A percentile compares a stretch with the other conserved stretches of the same genome.
Conservation (phyloP, 1,284 basidiomycete genomes). For the Apiotrichum gamsii region DNA sequence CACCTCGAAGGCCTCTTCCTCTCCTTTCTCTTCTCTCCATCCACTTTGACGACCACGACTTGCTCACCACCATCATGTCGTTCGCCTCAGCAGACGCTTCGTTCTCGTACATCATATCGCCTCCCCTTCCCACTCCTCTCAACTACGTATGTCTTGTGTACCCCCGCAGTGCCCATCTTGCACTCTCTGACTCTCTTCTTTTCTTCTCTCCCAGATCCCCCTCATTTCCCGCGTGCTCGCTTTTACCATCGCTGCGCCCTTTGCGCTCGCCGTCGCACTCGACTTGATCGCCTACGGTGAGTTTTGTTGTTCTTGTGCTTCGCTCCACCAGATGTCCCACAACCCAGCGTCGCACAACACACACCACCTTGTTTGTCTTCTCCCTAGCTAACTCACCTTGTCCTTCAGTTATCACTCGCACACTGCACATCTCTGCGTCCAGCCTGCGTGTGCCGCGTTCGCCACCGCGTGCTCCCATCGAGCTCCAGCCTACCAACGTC, state of each 20-base stretch:
- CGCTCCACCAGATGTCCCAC: no score
- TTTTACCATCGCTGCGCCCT: slow-evolving; percentile 26
- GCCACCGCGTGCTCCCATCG: slow-evolving; percentile 14
- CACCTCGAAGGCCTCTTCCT: no score
- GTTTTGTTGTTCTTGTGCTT: no score
- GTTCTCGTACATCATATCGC: slow-evolving; percentile 7
- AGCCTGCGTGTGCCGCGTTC: slow-evolving; percentile 33
- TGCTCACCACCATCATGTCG: slow-evolving; percentile 1
- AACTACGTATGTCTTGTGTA: slow-evolving; percentile 11
- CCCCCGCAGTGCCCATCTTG: no score
- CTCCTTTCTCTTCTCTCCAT: no score
- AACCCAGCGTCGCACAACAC: no score
- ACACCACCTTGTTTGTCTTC: no score
- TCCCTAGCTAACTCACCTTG: background rate
- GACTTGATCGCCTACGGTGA: slow-evolving; percentile 36
- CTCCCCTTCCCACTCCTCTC: slow-evolving; percentile 12
- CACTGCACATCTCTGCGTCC: slow-evolving; percentile 33
- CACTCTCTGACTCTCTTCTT: no score
- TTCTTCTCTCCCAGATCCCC: slow-evolving; percentile 26
- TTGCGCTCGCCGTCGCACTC: slow-evolving; percentile 28
- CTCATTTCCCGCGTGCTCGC: slow-evolving; percentile 27
- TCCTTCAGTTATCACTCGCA: slow-evolving; percentile 29
- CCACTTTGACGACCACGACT: no score
- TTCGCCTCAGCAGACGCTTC: background rate
- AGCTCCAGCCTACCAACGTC: background rate